Conservation (phyloP, 1,139 yeast genomes). For the Suhomyces terraborum region DNA sequence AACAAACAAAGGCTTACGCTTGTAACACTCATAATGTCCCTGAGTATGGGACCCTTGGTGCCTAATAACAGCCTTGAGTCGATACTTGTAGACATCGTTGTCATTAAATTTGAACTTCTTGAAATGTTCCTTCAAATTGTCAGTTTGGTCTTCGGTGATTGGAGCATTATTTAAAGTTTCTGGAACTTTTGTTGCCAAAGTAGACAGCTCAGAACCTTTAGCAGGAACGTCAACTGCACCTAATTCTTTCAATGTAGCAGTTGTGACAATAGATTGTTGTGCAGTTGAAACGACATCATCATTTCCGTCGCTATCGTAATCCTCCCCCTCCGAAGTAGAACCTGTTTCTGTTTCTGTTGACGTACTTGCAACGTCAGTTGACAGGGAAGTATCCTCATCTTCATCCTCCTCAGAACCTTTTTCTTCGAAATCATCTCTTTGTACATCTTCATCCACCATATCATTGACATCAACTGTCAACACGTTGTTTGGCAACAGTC, state of each 20-base stretch:
- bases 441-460: conserved; percentile 49
- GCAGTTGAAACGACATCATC: conserved; percentile 21
- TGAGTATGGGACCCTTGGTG: conserved; percentile 88
- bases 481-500: conserved; percentile 23
- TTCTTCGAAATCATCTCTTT: conserved; percentile 45
- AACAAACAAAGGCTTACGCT: conserved; percentile 64
- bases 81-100: conserved; percentile 53
- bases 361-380: conserved; percentile 22
- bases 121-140: conserved; percentile 41
- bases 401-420: conserved; percentile 38
- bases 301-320: conserved; percentile 27
- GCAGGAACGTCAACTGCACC: conserved; percentile 7
- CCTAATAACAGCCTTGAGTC: conserved; percentile 69
- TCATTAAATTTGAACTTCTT: conserved; percentile 46
- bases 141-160: conserved; percentile 43
- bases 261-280: conserved; percentile 18
- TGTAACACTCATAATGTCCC: conserved; percentile 88
- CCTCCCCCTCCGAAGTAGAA: conserved; percentile 25
- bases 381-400: conserved; percentile 20
- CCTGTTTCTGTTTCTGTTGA: conserved; percentile 11
- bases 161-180: conserved; percentile 43
- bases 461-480: conserved; percentile 48
- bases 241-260: conserved; percentile 19
- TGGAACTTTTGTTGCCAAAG: conserved; percentile 20
- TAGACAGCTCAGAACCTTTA: conserved; percentile 20